phyloP scores from a whole-genome alignment of 139 green algal genomes.

The Haematococcus lacustris region DNA sequence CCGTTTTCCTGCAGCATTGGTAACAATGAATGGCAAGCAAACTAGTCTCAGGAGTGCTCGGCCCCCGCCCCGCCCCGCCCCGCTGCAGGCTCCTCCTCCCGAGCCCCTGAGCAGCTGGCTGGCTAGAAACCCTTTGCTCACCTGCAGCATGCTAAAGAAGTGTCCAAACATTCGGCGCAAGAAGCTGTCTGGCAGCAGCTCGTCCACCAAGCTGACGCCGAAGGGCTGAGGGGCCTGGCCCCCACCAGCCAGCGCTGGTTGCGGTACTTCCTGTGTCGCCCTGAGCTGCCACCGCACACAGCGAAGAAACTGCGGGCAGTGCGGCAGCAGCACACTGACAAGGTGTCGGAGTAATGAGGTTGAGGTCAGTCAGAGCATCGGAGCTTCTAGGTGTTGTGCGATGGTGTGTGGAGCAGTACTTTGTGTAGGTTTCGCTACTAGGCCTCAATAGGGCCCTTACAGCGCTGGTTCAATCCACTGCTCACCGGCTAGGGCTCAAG shows the following conservation, averaged over 20 bases:
- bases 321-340: too few relatives aligned
- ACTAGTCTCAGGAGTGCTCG: neutral
- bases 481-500: too few relatives aligned
- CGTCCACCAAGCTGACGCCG: conserved; percentile 35
- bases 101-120: neutral
- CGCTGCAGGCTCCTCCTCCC: too few relatives aligned
- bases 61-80: neutral
- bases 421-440: too few relatives aligned
- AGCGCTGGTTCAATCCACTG: too few relatives aligned
- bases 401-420: too few relatives aligned
- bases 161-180: conserved; percentile 26
- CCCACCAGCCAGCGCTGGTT: neutral
- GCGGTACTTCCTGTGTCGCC: neutral
- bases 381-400: too few relatives aligned
- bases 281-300: neutral
- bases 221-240: conserved; percentile 12
- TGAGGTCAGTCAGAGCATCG: too few relatives aligned
- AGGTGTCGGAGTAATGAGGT: too few relatives aligned
- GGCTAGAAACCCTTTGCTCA: neutral
- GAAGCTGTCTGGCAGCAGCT: conserved; percentile 59
- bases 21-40: neutral
- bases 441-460: too few relatives aligned
- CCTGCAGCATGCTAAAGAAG: conserved; percentile 49
- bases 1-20: conserved; percentile 11
- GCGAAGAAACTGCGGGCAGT: neutral